Conservation (phyloP, 495 filamentous ascomycete genomes). For the Astrocystis sublimbata region DNA sequence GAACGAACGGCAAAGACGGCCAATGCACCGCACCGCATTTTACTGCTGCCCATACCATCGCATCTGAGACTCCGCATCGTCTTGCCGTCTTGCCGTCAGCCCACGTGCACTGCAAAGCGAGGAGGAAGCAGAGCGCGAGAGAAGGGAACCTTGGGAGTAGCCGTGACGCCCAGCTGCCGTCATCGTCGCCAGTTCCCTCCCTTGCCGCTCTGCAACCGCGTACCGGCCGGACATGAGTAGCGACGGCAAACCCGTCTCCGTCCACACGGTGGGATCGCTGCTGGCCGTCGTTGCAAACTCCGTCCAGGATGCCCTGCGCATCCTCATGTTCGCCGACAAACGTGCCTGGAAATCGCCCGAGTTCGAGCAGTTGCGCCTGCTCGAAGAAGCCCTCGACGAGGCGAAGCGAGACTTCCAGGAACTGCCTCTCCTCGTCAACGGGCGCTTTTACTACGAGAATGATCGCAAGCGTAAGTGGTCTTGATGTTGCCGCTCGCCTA, state of each 20-base stretch:
- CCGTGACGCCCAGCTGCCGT: not conserved
- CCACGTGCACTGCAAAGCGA: not conserved
- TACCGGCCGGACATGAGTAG: constrained; percentile 35
- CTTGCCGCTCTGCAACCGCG: constrained; percentile 13
- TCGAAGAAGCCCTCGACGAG: constrained; percentile 51
- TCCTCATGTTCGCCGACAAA: constrained; percentile 53
- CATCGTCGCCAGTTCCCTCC: constrained; percentile 1
- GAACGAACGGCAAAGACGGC: not conserved
- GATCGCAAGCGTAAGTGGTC: constrained; percentile 44
- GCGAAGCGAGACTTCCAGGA: constrained; percentile 55
- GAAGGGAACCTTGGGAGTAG: not conserved
- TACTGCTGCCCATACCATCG: too few relatives aligned
- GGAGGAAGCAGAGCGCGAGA: not conserved
- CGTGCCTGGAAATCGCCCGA: constrained; percentile 51
- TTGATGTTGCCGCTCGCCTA: not conserved
- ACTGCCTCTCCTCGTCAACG: constrained; percentile 46
- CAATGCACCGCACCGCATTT: not conserved
- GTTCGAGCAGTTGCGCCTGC: constrained; percentile 48
- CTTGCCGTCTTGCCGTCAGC: not conserved
- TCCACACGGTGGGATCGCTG: constrained; percentile 46
- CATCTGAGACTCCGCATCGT: not conserved
- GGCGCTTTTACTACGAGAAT: constrained; percentile 50
- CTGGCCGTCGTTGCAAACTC: constrained; percentile 49
- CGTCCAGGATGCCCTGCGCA: constrained; percentile 45
- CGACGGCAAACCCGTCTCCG: constrained; percentile 26